Base-by-base conservation (phyloP, 1,139 yeast genomes). In the Suhomyces maxii region DNA sequence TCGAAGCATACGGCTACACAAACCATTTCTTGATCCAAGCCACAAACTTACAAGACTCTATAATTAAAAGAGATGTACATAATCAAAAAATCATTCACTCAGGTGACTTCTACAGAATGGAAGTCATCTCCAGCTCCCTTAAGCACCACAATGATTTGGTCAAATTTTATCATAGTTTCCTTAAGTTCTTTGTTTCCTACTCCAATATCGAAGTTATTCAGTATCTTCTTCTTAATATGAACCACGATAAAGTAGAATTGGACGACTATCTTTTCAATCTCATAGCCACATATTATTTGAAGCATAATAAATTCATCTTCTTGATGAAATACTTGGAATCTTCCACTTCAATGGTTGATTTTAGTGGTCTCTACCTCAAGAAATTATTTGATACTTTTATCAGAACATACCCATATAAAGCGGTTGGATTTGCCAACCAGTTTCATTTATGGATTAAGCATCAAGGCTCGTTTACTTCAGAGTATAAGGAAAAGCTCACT, bases 351-450 rank as follows among this genome's bases (percentile, higher is more conserved):
- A 45, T 50, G 48, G 47, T 61, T n/a, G 54, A 50, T 12, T 67
- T 57, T 47, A 53, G 59, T 32, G 54, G 54, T n/a, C 50, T 56
- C 2, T 68, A 60, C 46, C 49, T 69, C 28, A 53, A 53, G 12
- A 55, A 58, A 14, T 45, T 71, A 4, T 68, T 60, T 45, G 64
- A 66, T 30, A 54, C 70, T 0, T 72, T 70, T 51, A 58, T 72
- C 4, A 53, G 56, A 34, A 60, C 72, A 0, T 73, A 69, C 49
- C 77, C 78, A 3, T 61, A 68, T 43, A 56, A 61, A 36, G 68
- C 71, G 0, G 54, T 53, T 6, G 58, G 56, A 4, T 71, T 71
- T 39, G 54, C 59, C 28, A 45, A 51, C 1, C 40, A 49, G 23
- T 61, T 69, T 36, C 53, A 59, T 13, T 23, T 36, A 0, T 71